Percentiles rank a stretch among this genome's conserved stretches.
Conservation (phyloP, 495 filamentous ascomycete species). For the Usnea hakonensis region DNA sequence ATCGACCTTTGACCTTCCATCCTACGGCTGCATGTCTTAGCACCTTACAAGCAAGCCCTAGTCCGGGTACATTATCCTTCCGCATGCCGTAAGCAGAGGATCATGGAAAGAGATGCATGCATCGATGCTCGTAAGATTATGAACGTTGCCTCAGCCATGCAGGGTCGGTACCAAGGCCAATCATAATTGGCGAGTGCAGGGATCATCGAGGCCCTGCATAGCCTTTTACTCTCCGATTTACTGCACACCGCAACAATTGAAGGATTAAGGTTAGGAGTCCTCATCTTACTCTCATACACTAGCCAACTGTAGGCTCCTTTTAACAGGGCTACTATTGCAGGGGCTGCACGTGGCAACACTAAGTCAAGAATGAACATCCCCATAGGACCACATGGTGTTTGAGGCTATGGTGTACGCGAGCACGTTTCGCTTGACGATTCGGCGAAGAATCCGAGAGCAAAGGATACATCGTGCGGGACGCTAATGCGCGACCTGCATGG, state of each 20-base stretch:
- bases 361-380: too few species aligned
- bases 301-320: background rate
- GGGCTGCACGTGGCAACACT: background rate
- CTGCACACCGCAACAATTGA: background rate
- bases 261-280: background rate
- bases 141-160: background rate
- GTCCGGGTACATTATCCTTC: background rate
- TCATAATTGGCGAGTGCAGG: too few species aligned
- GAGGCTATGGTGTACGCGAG: background rate
- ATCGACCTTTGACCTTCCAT: background rate
- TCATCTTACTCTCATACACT: background rate
- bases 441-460: background rate
- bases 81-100: background rate
- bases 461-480: background rate
- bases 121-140: background rate
- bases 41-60: background rate
- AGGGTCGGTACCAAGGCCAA: background rate
- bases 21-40: background rate
- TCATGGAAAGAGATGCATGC: background rate
- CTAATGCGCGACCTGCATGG: background rate
- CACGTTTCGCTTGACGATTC: background rate
- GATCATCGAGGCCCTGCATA: background rate
- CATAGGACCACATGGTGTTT: too few species aligned
- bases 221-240: background rate
- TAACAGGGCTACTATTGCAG: background rate